These are phyloP conservation scores for Manihot esculenta DNA, from an alignment of 441 rosid genomes.

Conservation along the genomic window DNA sequence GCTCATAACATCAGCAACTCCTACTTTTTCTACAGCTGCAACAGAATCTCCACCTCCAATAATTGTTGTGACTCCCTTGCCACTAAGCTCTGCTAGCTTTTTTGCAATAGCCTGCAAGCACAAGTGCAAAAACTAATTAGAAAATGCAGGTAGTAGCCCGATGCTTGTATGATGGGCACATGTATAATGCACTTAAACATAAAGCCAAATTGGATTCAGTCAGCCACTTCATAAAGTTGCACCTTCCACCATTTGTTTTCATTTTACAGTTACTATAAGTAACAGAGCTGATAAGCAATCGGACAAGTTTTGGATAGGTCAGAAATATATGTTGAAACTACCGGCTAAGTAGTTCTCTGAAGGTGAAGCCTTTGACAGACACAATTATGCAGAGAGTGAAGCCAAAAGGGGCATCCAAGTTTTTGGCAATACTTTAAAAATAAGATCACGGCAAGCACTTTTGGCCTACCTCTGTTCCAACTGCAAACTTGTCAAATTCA, in stretches of 20 bases:
- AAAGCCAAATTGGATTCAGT: neutral
- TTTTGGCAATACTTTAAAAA: slow-evolving; percentile 2
- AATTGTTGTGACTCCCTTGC: slow-evolving; percentile 83
- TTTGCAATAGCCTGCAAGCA: slow-evolving; percentile 63
- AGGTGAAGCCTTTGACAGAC: neutral
- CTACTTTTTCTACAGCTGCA: slow-evolving; percentile 86
- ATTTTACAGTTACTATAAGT: neutral
- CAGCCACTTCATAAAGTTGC: neutral
- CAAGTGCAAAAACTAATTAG: slow-evolving; percentile 5
- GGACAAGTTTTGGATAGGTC: neutral
- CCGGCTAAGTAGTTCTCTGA: neutral
- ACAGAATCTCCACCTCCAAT: slow-evolving; percentile 97
- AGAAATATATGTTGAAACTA: slow-evolving; percentile 6
- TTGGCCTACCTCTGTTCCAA: slow-evolving; percentile 72
- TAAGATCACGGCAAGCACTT: slow-evolving; percentile 14
- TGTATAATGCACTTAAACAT: neutral
- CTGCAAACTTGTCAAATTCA: slow-evolving; percentile 82
- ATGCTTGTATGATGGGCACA: neutral
- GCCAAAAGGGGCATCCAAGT: slow-evolving; percentile 5
- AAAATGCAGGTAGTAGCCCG: neutral
- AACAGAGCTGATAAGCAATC: neutral
- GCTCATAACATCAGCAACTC: slow-evolving; percentile 88
- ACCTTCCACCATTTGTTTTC: neutral
- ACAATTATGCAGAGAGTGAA: neutral
- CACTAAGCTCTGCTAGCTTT: slow-evolving; percentile 83